phyloP scores from a whole-genome alignment of 495 filamentous ascomycete species.

The Trichoderma gamsii region DNA sequence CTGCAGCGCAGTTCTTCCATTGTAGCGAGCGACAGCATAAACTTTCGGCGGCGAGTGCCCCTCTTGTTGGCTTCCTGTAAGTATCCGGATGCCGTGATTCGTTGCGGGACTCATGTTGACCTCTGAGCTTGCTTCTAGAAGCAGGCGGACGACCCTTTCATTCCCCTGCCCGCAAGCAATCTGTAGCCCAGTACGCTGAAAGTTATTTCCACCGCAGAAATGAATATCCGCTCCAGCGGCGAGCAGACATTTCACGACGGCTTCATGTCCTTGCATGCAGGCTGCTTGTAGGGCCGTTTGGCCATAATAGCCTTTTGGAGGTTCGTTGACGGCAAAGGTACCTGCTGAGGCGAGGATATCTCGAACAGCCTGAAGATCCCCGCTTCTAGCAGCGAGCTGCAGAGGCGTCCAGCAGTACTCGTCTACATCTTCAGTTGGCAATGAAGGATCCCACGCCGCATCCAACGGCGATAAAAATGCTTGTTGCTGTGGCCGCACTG shows the following conservation, averaged over 20 bases:
- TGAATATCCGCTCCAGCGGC: background rate
- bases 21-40: background rate
- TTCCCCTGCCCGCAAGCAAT: background rate
- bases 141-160: background rate
- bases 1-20: background rate
- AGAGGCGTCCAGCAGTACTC: slow-evolving; percentile 5
- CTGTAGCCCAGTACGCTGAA: background rate
- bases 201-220: background rate
- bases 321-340: background rate
- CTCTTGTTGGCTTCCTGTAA: background rate
- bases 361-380: background rate
- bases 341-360: background rate
- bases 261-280: slow-evolving; percentile 4
- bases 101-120: background rate
- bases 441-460: background rate
- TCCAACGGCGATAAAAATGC: background rate
- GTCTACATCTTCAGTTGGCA: background rate
- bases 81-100: background rate
- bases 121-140: background rate
- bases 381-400: background rate
- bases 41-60: background rate
- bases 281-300: background rate
- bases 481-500: background rate
- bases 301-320: background rate
- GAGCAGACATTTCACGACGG: background rate